Base-by-base conservation (phyloP, 768 basidiomycete species). In the Tricholoma saponaceum region DNA sequence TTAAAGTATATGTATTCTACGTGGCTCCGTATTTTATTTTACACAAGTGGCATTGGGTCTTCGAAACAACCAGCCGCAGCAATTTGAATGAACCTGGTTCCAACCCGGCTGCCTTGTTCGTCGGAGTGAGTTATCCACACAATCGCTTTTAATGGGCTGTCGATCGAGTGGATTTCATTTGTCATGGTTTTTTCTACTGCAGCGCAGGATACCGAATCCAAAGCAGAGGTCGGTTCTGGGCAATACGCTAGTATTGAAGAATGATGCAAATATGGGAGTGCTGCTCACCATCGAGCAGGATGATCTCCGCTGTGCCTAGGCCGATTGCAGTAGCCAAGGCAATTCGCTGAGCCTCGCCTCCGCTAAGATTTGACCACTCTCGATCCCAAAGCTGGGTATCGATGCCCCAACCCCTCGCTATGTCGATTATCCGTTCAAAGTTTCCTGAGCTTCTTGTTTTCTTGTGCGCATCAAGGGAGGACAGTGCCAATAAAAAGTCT, bases 41-140 rank as follows among this genome's bases (percentile, higher is more conserved):
- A 64, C 5, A 66, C 65, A 20, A 23, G 44, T 26, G 61, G 57
- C 1, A 56, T 54, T 25, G 59, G 56, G 12, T 79, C 77, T 62
- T 83, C 82, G 54, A 69, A 62, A 54, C 77, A 80, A 51, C 74
- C 74, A n/a, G 76, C 74, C 10, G 65, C 67, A 12, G 74, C 72
- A 44, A 84, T 68, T 22, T 79, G 76, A 22, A 89, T 67, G 63
- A 85, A 88, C 59, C 89, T 75, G 1, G 83, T 90, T 13, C 90
- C 92, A 37, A 89, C 82, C 54, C 90, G 77, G 61, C 80, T 73
- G 4, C 84, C 89, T 69, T 94, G 92, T 60, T 92, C 88, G 2
- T 85, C 83, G 0, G 89, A 90, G 68, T 94, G 92, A 0, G 93
- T 95, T 58, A 95, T 91, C 92, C 92, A 95, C 3, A 95, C 67